These are phyloP conservation scores for Penicillium sclerotiorum DNA, from an alignment of 2,329 filamentous ascomycete genomes.

Conservation along the genomic window DNA sequence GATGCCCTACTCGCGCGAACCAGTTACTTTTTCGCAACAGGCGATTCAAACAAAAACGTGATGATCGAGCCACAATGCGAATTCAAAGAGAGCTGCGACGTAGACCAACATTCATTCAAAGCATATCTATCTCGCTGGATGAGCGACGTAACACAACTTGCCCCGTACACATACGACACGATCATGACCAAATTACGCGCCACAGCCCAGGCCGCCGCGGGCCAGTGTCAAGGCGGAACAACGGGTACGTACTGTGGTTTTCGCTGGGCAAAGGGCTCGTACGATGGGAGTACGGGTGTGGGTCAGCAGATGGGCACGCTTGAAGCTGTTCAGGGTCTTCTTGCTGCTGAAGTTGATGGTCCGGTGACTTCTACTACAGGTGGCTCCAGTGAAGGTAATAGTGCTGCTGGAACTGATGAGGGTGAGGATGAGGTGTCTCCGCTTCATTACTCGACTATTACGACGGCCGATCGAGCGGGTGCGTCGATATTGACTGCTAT, in stretches of 20 bases:
- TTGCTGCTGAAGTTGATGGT: constrained; percentile 43
- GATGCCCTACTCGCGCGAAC: constrained; percentile 60
- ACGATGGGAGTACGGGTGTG: constrained; percentile 37
- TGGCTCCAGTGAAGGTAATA: constrained; percentile 56
- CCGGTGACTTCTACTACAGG: constrained; percentile 52
- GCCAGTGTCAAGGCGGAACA: constrained; percentile 26
- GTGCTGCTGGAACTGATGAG: constrained; percentile 35
- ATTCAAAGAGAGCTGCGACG: constrained; percentile 61
- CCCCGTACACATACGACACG: constrained; percentile 54
- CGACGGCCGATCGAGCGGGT: constrained; percentile 29
- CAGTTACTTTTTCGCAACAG: constrained; percentile 60
- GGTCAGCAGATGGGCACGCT: constrained; percentile 43
- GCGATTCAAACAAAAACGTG: constrained; percentile 60
- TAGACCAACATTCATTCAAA: constrained; percentile 75
- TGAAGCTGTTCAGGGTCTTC: constrained; percentile 64
- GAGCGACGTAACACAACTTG: constrained; percentile 58
- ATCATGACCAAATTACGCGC: constrained; percentile 57
- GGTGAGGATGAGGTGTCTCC: constrained; percentile 14
- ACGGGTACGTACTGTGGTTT: constrained; percentile 45
- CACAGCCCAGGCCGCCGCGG: constrained; percentile 56
- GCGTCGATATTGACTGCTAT: constrained; percentile 34
- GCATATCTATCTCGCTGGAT: constrained; percentile 72
- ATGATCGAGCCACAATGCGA: constrained; percentile 72
- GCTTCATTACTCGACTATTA: constrained; percentile 28
- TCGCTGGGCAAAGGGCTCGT: constrained; percentile 37